Evolutionary conservation across 345 rosid genomes (phyloP).

Genomic region (rapeseed (Brassica napus)): DNA sequence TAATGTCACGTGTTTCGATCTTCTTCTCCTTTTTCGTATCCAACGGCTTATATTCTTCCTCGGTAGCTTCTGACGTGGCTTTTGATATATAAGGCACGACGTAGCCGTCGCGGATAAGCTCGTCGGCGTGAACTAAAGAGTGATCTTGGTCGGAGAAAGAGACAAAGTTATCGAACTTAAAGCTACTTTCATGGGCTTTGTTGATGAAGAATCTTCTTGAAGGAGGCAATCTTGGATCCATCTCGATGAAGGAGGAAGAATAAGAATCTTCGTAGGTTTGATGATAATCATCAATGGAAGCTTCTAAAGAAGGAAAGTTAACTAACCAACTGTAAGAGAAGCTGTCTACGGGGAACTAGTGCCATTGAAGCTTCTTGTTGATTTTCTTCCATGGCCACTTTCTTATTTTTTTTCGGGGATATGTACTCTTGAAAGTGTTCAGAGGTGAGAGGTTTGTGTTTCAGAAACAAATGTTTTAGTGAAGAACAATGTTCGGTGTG

Average conservation of each 20-base stretch:
- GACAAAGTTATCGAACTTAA: slow-evolving; percentile 72
- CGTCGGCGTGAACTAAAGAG: slow-evolving; percentile 73
- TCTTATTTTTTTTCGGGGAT: neutral
- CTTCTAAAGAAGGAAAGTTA: slow-evolving; percentile 66
- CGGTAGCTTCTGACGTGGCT: slow-evolving; percentile 23
- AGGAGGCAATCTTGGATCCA: slow-evolving; percentile 93
- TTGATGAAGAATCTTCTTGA: slow-evolving; percentile 75
- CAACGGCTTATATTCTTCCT: slow-evolving; percentile 22
- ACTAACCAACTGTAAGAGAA: slow-evolving; percentile 90
- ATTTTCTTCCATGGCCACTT: slow-evolving; percentile 33
- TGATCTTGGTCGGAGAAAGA: slow-evolving; percentile 52
- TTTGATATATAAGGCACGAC: slow-evolving; percentile 61
- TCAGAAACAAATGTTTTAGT: slow-evolving; percentile 36
- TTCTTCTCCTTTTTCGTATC: slow-evolving; percentile 1
- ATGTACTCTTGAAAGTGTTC: slow-evolving; percentile 12
- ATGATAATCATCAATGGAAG: slow-evolving; percentile 48
- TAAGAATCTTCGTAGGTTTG: slow-evolving; percentile 74
- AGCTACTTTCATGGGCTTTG: slow-evolving; percentile 56
- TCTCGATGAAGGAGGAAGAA: slow-evolving; percentile 81
- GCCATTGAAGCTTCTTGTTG: slow-evolving; percentile 55
- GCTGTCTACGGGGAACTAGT: slow-evolving; percentile 85
- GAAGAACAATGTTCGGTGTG: slow-evolving; percentile 39
- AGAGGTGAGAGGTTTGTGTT: slow-evolving; percentile 10
- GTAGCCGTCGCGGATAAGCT: slow-evolving; percentile 80
- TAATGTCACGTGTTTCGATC: slow-evolving; percentile 15